A percentile compares a stretch with the other conserved stretches of the same genome.
phyloP scores from a whole-genome alignment of 1,139 yeast species.

The Pichia norvegensis region DNA sequence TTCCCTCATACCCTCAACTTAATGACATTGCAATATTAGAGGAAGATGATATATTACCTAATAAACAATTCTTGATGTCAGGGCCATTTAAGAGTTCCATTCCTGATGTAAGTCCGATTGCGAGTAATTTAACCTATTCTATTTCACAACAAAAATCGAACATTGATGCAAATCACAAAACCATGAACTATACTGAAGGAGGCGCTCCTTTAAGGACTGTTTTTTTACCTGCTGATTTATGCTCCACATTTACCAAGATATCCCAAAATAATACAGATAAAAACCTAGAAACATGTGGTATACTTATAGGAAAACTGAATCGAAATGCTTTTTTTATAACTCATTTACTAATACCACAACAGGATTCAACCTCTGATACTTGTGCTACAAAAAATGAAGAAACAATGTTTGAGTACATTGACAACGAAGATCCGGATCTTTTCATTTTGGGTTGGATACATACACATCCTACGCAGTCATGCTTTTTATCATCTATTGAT shows the following conservation, averaged over 20 bases:
- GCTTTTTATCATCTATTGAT: constrained; percentile 54
- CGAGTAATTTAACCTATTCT: neutral
- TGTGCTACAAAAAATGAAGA: constrained; percentile 53
- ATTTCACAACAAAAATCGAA: too few relatives aligned
- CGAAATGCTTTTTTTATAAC: constrained; percentile 54
- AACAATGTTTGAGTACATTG: constrained; percentile 43
- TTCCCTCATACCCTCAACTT: constrained; percentile 11
- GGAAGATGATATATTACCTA: constrained; percentile 6
- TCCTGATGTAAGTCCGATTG: neutral
- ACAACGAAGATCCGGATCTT: constrained; percentile 36
- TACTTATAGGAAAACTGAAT: constrained; percentile 48
- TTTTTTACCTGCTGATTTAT: constrained; percentile 39
- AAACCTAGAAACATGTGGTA: constrained; percentile 57
- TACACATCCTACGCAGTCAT: constrained; percentile 60
- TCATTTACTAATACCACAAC: constrained; percentile 50
- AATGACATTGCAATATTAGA: constrained; percentile 16
- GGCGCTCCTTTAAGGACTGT: constrained; percentile 45
- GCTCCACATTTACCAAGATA: constrained; percentile 34
- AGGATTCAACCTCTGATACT: constrained; percentile 50
- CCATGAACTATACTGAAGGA: constrained; percentile 39
- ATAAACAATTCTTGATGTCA: neutral
- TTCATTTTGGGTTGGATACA: constrained; percentile 63
- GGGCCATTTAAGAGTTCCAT: neutral
- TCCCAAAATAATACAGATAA: constrained; percentile 40
- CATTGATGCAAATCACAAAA: constrained; percentile 31